A percentile compares a stretch with the other conserved stretches of the same genome.
Conservation (phyloP, 2,329 filamentous ascomycete genomes). For the Atkinsonella texensis region DNA sequence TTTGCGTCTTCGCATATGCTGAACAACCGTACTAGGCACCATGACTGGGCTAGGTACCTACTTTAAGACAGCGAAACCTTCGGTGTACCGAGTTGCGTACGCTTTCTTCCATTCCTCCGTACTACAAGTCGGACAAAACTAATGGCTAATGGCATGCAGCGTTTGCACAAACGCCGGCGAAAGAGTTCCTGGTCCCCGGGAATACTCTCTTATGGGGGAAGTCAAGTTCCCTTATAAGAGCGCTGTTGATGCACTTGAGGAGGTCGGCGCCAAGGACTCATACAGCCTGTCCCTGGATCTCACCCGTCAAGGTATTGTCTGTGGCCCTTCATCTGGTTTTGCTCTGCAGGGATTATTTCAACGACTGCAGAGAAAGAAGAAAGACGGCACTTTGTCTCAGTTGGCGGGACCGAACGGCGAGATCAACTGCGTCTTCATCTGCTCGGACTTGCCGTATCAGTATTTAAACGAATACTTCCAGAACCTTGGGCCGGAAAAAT, state of each 20-base stretch:
- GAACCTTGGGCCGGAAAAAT: constrained; percentile 35
- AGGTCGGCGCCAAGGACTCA: constrained; percentile 41
- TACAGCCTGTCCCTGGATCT: constrained; percentile 41
- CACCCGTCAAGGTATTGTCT: constrained; percentile 45
- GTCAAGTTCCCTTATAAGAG: constrained; percentile 44
- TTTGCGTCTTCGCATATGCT: background rate
- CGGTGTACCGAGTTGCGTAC: constrained; percentile 26
- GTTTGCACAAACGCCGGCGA: constrained; percentile 47
- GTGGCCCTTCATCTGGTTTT: constrained; percentile 48
- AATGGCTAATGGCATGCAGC: constrained; percentile 17
- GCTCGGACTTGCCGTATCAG: constrained; percentile 51
- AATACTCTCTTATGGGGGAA: constrained; percentile 36
- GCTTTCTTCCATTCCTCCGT: constrained; percentile 1
- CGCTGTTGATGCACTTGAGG: constrained; percentile 41
- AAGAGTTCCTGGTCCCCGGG: constrained; percentile 44
- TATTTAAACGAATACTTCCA: constrained; percentile 48
- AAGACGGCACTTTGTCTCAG: constrained; percentile 29
- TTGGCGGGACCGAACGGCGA: constrained; percentile 33
- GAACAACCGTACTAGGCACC: constrained; percentile 19
- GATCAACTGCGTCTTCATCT: constrained; percentile 46
- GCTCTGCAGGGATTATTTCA: constrained; percentile 40
- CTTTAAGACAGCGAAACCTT: constrained; percentile 38
- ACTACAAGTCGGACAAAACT: constrained; percentile 1
- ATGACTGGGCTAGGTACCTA: constrained; percentile 39
- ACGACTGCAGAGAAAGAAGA: constrained; percentile 35